Evolutionary conservation across 164 flowering plant species (phyloP).

Genomic region (Platanus orientalis): DNA sequence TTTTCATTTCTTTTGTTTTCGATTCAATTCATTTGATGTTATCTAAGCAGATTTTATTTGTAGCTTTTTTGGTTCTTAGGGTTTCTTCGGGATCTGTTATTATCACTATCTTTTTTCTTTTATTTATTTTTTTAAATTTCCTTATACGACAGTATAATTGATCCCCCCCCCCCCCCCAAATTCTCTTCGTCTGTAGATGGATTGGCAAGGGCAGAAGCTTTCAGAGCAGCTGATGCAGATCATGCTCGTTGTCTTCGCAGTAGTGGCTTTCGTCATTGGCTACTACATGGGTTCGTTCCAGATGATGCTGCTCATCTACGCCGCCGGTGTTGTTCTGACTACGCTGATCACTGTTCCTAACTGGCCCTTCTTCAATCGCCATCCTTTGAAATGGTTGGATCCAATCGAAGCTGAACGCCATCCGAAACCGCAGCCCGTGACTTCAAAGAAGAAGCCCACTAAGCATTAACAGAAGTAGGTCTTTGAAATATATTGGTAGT

Average conservation of each 20-base stretch:
- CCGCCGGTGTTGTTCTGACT: conserved; percentile 72
- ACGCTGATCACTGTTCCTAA: conserved; percentile 72
- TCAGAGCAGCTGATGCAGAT: conserved; percentile 92
- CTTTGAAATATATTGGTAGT: conserved; percentile 5
- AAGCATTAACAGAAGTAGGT: conserved; percentile 52
- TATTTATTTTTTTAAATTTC: too few relatives aligned
- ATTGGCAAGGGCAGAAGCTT: conserved; percentile 96
- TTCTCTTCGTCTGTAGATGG: conserved; percentile 57
- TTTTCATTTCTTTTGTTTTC: too few relatives aligned
- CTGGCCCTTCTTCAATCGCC: conserved; percentile 88
- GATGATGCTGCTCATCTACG: conserved; percentile 62
- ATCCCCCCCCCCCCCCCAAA: too few relatives aligned
- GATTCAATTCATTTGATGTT: too few relatives aligned
- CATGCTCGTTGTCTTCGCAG: conserved; percentile 59
- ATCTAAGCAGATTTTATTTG: too few relatives aligned
- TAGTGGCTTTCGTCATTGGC: conserved; percentile 51
- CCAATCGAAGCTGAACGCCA: conserved; percentile 66
- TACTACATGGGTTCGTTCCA: conserved; percentile 63
- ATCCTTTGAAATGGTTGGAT: conserved; percentile 85
- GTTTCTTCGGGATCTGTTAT: too few relatives aligned
- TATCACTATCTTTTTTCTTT: too few relatives aligned
- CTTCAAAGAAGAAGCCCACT: conserved; percentile 54
- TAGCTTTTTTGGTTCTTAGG: too few relatives aligned
- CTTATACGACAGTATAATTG: too few relatives aligned
- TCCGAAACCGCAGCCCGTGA: conserved; percentile 55